Conservation (phyloP, 2,329 filamentous ascomycete genomes). For the Exserohilum turcica region DNA sequence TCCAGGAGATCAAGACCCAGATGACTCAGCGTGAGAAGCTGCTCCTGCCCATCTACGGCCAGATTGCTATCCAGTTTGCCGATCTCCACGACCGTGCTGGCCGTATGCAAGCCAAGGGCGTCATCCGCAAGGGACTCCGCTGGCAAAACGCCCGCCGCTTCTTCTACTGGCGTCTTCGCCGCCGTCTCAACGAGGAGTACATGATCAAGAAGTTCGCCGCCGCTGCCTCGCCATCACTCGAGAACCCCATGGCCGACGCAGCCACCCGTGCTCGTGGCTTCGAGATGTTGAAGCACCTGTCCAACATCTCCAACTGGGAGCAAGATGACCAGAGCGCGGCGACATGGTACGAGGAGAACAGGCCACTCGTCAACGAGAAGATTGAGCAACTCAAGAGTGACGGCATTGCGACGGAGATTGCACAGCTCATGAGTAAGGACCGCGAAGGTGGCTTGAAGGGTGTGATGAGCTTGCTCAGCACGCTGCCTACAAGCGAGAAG, state of each 20-base stretch:
- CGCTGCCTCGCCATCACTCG: slow-evolving; percentile 49
- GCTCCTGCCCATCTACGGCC: slow-evolving; percentile 88
- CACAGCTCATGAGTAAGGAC: slow-evolving; percentile 68
- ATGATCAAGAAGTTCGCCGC: slow-evolving; percentile 84
- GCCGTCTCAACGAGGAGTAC: slow-evolving; percentile 95
- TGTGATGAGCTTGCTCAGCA: slow-evolving; percentile 81
- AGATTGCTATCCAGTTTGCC: slow-evolving; percentile 95
- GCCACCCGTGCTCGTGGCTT: slow-evolving; percentile 70
- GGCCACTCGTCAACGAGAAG: slow-evolving; percentile 80
- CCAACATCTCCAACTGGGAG: slow-evolving; percentile 75
- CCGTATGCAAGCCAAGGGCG: slow-evolving; percentile 97
- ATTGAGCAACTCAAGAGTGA: slow-evolving; percentile 83
- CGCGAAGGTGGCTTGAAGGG: slow-evolving; percentile 78
- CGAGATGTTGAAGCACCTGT: slow-evolving; percentile 81
- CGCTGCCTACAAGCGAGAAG: slow-evolving; percentile 86
- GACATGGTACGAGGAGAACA: slow-evolving; percentile 95
- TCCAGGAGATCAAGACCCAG: slow-evolving; percentile 78
- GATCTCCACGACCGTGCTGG: slow-evolving; percentile 96
- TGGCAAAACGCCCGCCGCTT: slow-evolving; percentile 92
- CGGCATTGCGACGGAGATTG: slow-evolving; percentile 70
- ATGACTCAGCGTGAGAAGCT: slow-evolving; percentile 85
- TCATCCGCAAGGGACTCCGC: slow-evolving; percentile 80
- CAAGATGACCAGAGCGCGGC: slow-evolving; percentile 82
- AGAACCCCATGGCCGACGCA: slow-evolving; percentile 45
- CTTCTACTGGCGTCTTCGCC: slow-evolving; percentile 99